phyloP scores from a whole-genome alignment of 352 stramenopile species.

The Phytophthora pinifolia region DNA sequence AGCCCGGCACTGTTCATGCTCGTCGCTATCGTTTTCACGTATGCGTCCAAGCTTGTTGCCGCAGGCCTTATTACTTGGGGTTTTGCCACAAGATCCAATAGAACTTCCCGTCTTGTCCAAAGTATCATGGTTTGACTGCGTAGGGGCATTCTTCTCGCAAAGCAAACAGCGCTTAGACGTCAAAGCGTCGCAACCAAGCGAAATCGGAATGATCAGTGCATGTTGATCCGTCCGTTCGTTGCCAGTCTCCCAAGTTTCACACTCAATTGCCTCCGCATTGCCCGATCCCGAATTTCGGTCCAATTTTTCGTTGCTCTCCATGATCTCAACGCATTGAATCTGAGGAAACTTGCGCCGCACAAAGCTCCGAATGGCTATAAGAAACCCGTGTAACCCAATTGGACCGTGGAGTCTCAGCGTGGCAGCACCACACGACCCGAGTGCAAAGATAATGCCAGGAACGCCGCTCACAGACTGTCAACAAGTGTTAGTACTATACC shows the following conservation, averaged over 20 bases:
- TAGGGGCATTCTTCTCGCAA: conserved; percentile 17
- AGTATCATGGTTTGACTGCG: not conserved
- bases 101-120: not conserved
- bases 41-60: conserved; percentile 12
- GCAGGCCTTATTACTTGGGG: not conserved
- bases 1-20: conserved; percentile 32
- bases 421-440: conserved; percentile 51
- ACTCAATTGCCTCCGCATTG: conserved; percentile 9
- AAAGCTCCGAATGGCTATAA: conserved; percentile 63
- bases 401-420: conserved; percentile 53
- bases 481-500: not conserved
- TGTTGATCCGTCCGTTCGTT: conserved; percentile 34
- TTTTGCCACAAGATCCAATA: not conserved
- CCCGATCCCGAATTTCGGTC: not conserved
- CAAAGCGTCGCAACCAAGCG: not conserved
- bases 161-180: conserved; percentile 10
- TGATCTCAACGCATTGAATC: conserved; percentile 53
- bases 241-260: conserved; percentile 22
- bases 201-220: conserved; percentile 32
- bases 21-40: conserved; percentile 24
- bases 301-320: not conserved
- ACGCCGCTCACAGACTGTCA: conserved; percentile 64
- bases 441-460: conserved; percentile 63
- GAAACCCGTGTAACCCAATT: conserved; percentile 34
- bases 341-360: conserved; percentile 64